Percentiles rank a stretch among this genome's conserved stretches.
Evolutionary conservation across 306 rosid species (phyloP).

Genomic region (Prunus armeniaca): DNA sequence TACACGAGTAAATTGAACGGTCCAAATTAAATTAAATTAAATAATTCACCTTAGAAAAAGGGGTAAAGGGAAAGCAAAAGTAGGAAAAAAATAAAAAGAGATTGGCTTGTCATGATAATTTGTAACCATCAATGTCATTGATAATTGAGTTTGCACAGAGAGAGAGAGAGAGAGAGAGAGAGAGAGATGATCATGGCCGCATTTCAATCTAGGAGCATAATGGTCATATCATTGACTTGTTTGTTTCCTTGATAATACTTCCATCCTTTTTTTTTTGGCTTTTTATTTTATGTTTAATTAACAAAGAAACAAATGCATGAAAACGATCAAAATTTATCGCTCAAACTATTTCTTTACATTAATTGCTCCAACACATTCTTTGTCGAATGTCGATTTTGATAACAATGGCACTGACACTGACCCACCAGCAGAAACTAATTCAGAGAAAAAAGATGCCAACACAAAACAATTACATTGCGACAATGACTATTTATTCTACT

Average conservation of each 20-base stretch:
- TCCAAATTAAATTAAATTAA: not conserved
- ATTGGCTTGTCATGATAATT: conserved; percentile 9
- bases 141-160: conserved; percentile 11
- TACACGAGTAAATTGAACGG: conserved; percentile 23
- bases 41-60: conserved; percentile 5
- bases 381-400: conserved; percentile 12
- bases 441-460: not conserved
- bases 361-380: conserved; percentile 12
- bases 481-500: not conserved
- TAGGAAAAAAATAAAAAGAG: not conserved
- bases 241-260: not conserved
- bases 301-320: not conserved
- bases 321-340: not conserved
- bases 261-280: not conserved
- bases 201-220: not conserved
- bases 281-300: not conserved
- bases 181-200: not conserved
- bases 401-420: conserved; percentile 12
- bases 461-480: conserved; percentile 11
- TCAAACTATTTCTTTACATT: conserved; percentile 27
- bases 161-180: not conserved
- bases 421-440: conserved; percentile 3
- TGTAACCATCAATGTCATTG: not conserved
- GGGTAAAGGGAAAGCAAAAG: not conserved
- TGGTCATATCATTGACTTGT: conserved; percentile 11